Evolutionary conservation across 2,329 filamentous ascomycete species (phyloP), one percentile per base, ranked within the genome.

Genomic region (Trichophyton simii): DNA sequence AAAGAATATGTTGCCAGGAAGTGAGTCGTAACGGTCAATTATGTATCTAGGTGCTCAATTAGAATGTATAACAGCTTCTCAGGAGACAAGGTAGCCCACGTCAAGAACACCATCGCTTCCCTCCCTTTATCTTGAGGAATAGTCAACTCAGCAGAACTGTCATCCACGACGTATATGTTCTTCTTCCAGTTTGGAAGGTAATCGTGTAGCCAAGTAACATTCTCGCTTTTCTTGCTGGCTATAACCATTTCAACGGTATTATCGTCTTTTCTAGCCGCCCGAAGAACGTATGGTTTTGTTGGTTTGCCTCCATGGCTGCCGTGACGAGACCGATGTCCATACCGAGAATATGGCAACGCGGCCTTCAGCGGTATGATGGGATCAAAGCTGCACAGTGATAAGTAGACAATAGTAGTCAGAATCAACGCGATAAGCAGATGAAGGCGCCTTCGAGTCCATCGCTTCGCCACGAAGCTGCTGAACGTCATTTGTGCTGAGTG

Each of bases 231-330:
- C 69, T 74, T 72, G 64, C 73, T 75, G 3, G 75, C 75, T 44
- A 76, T 70, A 18, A 77, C 67, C 68, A 76, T 46, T 31, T 65
- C 62, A 25, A 99, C 94, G 64, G 91, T 91, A 65, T 99, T 94
- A 63, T 83, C 79, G 66, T 88, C 89, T 57, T 82, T 28, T 38
- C 34, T 7, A 36, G 25, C n/a, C n/a, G 31, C 15, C 18, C 3
- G 9, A 13, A 7, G 13, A 28, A 15, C 20, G n/a, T 28, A 25
- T 36, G 13, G 20, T 5, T 28, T 25, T 4, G 46, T 22, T 2
- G 8, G 20, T 11, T 5, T 15, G 13, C 20, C 22, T 5, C 13
- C 20, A 4, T 52, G 20, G 13, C 8, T 9, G 22, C 46, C 20
- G 25, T 25, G n/a, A 48, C 11, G 18, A 48, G 1, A 25, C 11